A percentile compares a stretch with the other conserved stretches of the same genome.
phyloP scores from a whole-genome alignment of 73 alveolate genomes.

The Paramecium octaurelia region DNA sequence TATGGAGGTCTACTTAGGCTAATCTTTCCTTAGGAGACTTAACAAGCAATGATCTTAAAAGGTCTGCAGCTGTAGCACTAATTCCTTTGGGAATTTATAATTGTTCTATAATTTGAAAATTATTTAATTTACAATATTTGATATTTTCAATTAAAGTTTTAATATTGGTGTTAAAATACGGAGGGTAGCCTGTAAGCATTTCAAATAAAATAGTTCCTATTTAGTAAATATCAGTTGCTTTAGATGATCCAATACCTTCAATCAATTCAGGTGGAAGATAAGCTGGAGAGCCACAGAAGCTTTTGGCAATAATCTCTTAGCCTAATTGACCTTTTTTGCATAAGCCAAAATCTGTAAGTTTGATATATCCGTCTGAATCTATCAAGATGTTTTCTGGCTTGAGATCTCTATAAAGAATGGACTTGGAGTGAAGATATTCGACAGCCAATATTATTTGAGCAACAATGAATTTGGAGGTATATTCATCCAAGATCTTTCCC shows the following conservation, averaged over 20 bases:
- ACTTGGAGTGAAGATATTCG: slow-evolving; percentile 77
- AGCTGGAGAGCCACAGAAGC: slow-evolving; percentile 90
- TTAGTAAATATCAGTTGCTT: slow-evolving; percentile 84
- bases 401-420: slow-evolving; percentile 74
- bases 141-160: slow-evolving; percentile 72
- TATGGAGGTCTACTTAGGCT: neutral
- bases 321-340: slow-evolving; percentile 73
- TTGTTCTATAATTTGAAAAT: neutral
- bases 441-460: slow-evolving; percentile 72
- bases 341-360: slow-evolving; percentile 86
- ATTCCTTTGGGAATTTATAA: slow-evolving; percentile 24
- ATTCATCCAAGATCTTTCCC: slow-evolving; percentile 57
- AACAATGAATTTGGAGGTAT: slow-evolving; percentile 64
- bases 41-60: neutral
- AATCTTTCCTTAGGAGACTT: neutral
- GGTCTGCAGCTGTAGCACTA: neutral
- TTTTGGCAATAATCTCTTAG: slow-evolving; percentile 64
- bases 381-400: slow-evolving; percentile 78
- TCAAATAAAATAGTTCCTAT: slow-evolving; percentile 83
- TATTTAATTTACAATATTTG: neutral
- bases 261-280: slow-evolving; percentile 83
- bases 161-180: slow-evolving; percentile 74
- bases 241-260: slow-evolving; percentile 71
- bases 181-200: slow-evolving; percentile 82
- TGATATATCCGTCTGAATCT: slow-evolving; percentile 65